Conservation (phyloP, 148 eudicot genomes). For the Rhododendron vialii region DNA sequence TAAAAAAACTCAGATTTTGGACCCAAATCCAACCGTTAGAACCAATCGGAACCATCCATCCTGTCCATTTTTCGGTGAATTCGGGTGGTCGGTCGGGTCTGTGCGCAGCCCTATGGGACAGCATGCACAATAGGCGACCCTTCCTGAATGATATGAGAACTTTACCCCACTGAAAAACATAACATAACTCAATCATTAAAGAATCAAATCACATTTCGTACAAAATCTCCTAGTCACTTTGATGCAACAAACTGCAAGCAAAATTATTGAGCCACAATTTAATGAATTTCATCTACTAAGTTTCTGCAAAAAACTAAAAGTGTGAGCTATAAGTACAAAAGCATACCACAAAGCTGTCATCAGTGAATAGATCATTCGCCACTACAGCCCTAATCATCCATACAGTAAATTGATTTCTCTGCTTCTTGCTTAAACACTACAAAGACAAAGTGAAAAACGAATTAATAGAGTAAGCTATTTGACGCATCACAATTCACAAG, state of each 20-base stretch:
- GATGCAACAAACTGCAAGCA: constrained; percentile 3
- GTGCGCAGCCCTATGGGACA: too few relatives aligned
- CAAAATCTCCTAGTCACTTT: neutral
- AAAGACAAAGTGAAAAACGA: constrained; percentile 8
- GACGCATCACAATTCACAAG: neutral
- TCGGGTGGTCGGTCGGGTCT: too few relatives aligned
- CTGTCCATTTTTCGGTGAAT: too few relatives aligned
- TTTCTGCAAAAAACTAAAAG: neutral
- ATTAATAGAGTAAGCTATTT: neutral
- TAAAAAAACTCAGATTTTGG: too few relatives aligned
- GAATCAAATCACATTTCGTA: neutral
- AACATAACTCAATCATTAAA: neutral
- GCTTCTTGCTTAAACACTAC: constrained; percentile 67
- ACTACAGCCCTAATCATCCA: constrained; percentile 79
- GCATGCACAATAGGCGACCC: neutral
- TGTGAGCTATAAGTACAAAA: neutral
- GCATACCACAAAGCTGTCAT: constrained; percentile 97
- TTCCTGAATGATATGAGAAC: neutral
- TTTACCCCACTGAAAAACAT: neutral
- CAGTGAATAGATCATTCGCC: constrained; percentile 90
- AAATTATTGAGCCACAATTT: neutral
- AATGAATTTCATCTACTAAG: neutral
- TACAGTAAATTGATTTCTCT: constrained; percentile 52
- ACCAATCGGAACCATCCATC: too few relatives aligned
- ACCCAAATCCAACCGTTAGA: too few relatives aligned